Conservation (phyloP, 768 basidiomycete species). For the Mycena amicta region DNA sequence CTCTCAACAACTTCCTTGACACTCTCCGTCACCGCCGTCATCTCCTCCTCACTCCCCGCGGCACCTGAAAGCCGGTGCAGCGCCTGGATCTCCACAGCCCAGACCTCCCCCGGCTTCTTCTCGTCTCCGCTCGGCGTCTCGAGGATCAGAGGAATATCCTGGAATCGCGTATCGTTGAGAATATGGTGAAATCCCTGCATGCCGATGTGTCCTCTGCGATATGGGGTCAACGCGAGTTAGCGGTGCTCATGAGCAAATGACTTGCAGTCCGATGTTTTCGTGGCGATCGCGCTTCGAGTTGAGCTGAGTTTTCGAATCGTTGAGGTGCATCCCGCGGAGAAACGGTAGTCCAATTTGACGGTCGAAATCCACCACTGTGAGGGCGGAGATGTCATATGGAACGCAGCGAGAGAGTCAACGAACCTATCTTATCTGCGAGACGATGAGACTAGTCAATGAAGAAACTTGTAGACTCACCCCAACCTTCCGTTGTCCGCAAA, state of each 20-base stretch:
- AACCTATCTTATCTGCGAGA: conserved; percentile 15
- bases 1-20: conserved; percentile 19
- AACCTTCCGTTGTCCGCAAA: conserved; percentile 69
- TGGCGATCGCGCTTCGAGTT: conserved; percentile 77
- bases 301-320: conserved; percentile 73
- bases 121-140: conserved; percentile 73
- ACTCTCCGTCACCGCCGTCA: conserved; percentile 4
- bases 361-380: conserved; percentile 65
- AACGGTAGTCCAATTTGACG: conserved; percentile 69
- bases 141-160: conserved; percentile 75
- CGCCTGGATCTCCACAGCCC: conserved; percentile 72
- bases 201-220: conserved; percentile 64
- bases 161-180: conserved; percentile 66
- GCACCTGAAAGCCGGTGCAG: conserved; percentile 47
- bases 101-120: conserved; percentile 56
- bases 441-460: conserved; percentile 16
- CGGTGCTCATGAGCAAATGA: conserved; percentile 12
- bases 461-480: conserved; percentile 51
- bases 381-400: background rate
- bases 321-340: conserved; percentile 82
- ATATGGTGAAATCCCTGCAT: conserved; percentile 65
- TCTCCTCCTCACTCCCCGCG: conserved; percentile 1
- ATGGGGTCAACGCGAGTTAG: background rate
- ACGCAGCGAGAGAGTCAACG: background rate
- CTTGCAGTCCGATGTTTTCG: conserved; percentile 83